Evolutionary conservation across 495 filamentous ascomycete genomes (phyloP), one percentile per base, ranked within the genome.

Genomic region (Lasiosphaeria ovina): DNA sequence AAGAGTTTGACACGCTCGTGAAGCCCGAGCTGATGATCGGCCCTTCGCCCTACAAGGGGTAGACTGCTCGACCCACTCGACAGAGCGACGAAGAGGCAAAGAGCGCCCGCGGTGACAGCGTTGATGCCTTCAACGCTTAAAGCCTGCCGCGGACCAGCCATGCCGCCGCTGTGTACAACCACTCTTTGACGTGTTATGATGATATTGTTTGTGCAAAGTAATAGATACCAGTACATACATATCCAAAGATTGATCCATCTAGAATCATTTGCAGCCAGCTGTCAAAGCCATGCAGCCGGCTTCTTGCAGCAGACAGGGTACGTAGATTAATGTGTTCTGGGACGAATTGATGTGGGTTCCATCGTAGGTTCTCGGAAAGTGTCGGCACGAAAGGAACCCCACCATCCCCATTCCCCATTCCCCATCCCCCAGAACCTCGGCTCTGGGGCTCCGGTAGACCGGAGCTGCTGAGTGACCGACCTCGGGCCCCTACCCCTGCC

Each of bases 1-100:
- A 89, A 74, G 92, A 98, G 73, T 98, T 98, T 67, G 91, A 97
- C 76, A 82, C 85, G 64, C 77, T 93, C 64, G 94, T 98, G 61
- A 85, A 85, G 66, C 94, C 94, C n/a, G 95, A 98, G 81, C 83
- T 98, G 74, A 98, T 98, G 94, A 79, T 98, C 66, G 86, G 87
- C 60, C 94, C 94, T 35, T 89, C 85, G 79, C 74, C 75, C 56
- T 79, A 79, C 69, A 79, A 79, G 73, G 65, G 55, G 34, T 73
- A 72, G 54, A 57, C n/a, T 16, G 35, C 24, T 9, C 32, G n/a
- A 3, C 16, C 10, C 42, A 54, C 16, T 11, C 44, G 44, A n/a
- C 44, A 11, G 17, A 31, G 49, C 35, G 16, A n/a, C 1, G 34
- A 16, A 40, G 38, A 42, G 16, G 44, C 6, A 14, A 11, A 11